Percentiles rank a stretch among this genome's conserved stretches.
phyloP scores from a whole-genome alignment of 2,329 filamentous ascomycete genomes.

The Chaetomium sp. region DNA sequence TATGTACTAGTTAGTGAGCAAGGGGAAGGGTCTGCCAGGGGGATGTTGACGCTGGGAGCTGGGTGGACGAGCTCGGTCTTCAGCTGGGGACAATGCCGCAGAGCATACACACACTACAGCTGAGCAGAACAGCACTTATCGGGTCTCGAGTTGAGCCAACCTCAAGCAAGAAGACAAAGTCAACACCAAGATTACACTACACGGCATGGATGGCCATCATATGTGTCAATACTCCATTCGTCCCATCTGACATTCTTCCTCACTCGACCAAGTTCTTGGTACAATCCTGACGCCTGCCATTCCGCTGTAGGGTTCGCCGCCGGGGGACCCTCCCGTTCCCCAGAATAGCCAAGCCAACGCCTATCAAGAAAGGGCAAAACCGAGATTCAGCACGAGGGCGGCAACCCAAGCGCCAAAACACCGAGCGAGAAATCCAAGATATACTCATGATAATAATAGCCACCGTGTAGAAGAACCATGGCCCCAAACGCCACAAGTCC shows the following conservation, averaged over 20 bases:
- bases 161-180: background rate
- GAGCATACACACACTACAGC: too few species aligned
- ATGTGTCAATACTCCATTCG: background rate
- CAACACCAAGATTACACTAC: background rate
- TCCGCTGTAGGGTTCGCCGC: background rate
- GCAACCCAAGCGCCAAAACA: conserved; percentile 8
- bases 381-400: conserved; percentile 5
- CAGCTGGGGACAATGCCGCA: too few species aligned
- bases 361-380: background rate
- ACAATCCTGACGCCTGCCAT: background rate
- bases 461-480: background rate
- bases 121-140: background rate
- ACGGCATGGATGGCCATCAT: background rate
- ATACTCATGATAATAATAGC: background rate
- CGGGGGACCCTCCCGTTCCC: background rate
- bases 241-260: background rate
- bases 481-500: conserved; percentile 2
- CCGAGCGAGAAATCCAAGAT: conserved; percentile 13
- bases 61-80: too few species aligned
- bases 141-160: background rate
- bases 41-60: too few species aligned
- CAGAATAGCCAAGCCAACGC: background rate
- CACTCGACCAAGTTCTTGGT: background rate
- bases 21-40: background rate
- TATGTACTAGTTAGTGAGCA: too few species aligned